Base-by-base conservation (phyloP, 164 flowering plant species). In the Brasenia schreberi region DNA sequence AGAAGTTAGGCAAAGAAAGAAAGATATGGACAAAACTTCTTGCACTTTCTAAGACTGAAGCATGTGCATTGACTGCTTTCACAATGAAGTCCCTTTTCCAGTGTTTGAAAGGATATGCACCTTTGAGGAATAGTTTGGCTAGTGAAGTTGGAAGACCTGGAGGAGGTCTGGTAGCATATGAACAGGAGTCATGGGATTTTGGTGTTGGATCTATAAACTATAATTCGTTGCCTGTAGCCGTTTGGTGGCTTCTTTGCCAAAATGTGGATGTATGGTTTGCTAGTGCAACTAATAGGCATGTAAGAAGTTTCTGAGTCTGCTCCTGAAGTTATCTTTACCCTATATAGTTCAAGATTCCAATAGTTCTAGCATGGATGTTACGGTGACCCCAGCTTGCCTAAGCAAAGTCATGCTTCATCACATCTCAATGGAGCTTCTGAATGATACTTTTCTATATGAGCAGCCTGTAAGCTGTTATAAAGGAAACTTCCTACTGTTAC, bases 161-260 rank as follows among this genome's bases (percentile, higher is more conserved):
- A 60, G 62, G 62, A 9, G 3, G 59, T 67, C 64, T 73, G 18
- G 61, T 43, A 61, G 16, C 56, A 27, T 62, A 60, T 66, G 71
- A 69, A 56, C 63, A 66, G 71, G 68, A 78, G 68, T 65, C 66
- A 12, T 85, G 90, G 90, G 81, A 80, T 80, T 65, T 86, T 11
- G 59, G 75, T 69, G 68, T 84, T 70, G 82, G 82, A 67, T 64
- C 83, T 52, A 17, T 87, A 64, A 76, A 76, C 62, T 71, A 72
- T 42, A 77, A 77, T 59, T 77, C 81, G 56, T 73, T 87, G 78
- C 82, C 85, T 42, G 70, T 76, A 72, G 86, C 90, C 65, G 62
- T 88, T 73, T 94, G 94, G 97, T 84, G 84, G 82, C 74, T 84
- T 65, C 63, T 90, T 74, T 89, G 98, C 78, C 81, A 80, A 67